Percentiles rank a stretch among this genome's conserved stretches.
phyloP scores from a whole-genome alignment of 2,329 filamentous ascomycete species.

The Colletotrichum sp. region DNA sequence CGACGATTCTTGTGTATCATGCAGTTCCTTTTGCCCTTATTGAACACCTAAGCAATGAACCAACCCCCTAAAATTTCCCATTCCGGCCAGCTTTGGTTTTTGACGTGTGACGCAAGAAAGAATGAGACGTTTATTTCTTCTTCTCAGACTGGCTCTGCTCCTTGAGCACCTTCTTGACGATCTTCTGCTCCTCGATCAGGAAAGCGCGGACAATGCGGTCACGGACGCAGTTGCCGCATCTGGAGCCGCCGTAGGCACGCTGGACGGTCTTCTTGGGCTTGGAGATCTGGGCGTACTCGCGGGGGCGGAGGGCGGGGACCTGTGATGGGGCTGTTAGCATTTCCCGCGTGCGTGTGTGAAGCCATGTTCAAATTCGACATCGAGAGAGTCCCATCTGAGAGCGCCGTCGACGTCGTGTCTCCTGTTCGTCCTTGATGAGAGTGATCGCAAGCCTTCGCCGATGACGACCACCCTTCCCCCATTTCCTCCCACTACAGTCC shows the following conservation, averaged over 20 bases:
- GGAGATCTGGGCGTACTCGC: slow-evolving; percentile 96
- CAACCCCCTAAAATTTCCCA: slow-evolving; percentile 35
- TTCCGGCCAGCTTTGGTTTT: slow-evolving; percentile 23
- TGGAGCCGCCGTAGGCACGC: slow-evolving; percentile 96
- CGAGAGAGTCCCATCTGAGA: slow-evolving; percentile 1
- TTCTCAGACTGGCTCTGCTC: slow-evolving; percentile 82
- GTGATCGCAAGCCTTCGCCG: neutral
- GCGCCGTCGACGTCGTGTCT: neutral
- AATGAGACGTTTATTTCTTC: slow-evolving; percentile 65
- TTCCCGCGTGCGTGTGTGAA: neutral
- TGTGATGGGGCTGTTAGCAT: slow-evolving; percentile 40
- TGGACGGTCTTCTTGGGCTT: slow-evolving; percentile 99
- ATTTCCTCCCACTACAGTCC: neutral
- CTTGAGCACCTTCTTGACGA: slow-evolving; percentile 99
- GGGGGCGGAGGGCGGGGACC: slow-evolving; percentile 96
- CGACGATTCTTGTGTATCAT: slow-evolving; percentile 43
- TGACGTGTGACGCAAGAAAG: slow-evolving; percentile 24
- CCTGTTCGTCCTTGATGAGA: neutral
- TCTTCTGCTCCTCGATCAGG: slow-evolving; percentile 99
- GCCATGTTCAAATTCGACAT: neutral
- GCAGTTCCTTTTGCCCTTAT: slow-evolving; percentile 53
- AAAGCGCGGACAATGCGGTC: slow-evolving; percentile 98
- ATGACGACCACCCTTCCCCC: fast-evolving
- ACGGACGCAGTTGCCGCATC: slow-evolving; percentile 98
- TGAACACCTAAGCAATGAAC: slow-evolving; percentile 61